These are phyloP conservation scores for Kwoniella mangroviensis DNA, from an alignment of 768 basidiomycete species.

Conservation along the genomic window DNA sequence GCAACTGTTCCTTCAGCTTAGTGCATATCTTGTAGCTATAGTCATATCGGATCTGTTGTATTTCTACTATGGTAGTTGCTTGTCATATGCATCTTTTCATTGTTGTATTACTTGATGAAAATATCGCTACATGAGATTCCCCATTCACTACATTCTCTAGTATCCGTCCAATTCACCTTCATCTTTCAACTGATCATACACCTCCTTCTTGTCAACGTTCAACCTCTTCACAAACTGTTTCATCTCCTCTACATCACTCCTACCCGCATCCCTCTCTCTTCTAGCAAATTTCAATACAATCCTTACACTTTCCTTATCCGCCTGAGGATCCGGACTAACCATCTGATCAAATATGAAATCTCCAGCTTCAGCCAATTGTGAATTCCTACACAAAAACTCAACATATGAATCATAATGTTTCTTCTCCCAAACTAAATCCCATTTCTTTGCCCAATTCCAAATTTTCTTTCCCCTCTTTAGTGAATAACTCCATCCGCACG, in stretches of 20 bases:
- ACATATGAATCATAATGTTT: conserved; percentile 62
- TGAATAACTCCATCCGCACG: conserved; percentile 71
- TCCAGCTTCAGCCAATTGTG: conserved; percentile 70
- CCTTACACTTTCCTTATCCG: conserved; percentile 25
- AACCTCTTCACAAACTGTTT: conserved; percentile 18
- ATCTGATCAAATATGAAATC: conserved; percentile 71
- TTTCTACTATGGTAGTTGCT: background rate
- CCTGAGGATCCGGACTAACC: conserved; percentile 40
- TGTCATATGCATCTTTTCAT: conserved; percentile 11
- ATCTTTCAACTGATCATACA: conserved; percentile 36
- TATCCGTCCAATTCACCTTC: conserved; percentile 12
- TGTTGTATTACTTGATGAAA: background rate
- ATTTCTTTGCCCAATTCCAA: conserved; percentile 63
- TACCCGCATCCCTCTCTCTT: conserved; percentile 20
- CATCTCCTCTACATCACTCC: conserved; percentile 11
- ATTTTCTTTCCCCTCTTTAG: conserved; percentile 65
- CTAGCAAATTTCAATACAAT: conserved; percentile 46
- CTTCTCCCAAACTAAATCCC: conserved; percentile 75
- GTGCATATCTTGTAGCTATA: background rate
- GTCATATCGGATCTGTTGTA: conserved; percentile 1
- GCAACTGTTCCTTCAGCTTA: background rate
- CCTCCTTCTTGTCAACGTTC: conserved; percentile 32
- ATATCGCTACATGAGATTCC: background rate
- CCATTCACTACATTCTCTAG: background rate
- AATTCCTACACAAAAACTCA: conserved; percentile 80